phyloP scores from a whole-genome alignment of 2,329 filamentous ascomycete species.

The Apiospora phragmitis region DNA sequence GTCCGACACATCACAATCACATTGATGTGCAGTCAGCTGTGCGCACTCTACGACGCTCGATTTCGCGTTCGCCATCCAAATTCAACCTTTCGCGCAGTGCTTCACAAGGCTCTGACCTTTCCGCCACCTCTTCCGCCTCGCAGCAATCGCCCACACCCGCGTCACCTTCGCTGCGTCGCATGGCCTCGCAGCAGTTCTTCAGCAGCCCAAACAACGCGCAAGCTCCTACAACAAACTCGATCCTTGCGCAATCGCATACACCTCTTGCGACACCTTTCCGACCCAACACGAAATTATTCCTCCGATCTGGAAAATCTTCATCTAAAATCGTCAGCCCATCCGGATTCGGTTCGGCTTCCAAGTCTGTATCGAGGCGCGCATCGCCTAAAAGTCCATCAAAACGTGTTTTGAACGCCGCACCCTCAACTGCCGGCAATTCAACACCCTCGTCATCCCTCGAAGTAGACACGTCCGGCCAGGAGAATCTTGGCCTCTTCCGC shows the following conservation, averaged over 20 bases:
- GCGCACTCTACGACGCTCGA: slow-evolving; percentile 78
- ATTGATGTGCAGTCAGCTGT: slow-evolving; percentile 78
- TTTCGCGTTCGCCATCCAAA: slow-evolving; percentile 93
- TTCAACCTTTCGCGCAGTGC: slow-evolving; percentile 62
- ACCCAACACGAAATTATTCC: slow-evolving; percentile 65
- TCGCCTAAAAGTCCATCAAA: slow-evolving; percentile 82
- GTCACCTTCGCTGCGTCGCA: slow-evolving; percentile 42
- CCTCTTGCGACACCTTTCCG: slow-evolving; percentile 65
- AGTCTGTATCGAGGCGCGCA: slow-evolving; percentile 63
- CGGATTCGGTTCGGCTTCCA: slow-evolving; percentile 45
- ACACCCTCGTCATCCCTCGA: slow-evolving; percentile 51
- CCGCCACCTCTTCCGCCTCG: slow-evolving; percentile 49
- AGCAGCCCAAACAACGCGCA: slow-evolving; percentile 43
- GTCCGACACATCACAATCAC: slow-evolving; percentile 79
- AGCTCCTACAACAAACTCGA: slow-evolving; percentile 24
- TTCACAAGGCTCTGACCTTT: slow-evolving; percentile 45
- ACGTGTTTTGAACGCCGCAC: slow-evolving; percentile 69
- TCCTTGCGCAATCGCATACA: slow-evolving; percentile 34
- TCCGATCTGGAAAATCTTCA: slow-evolving; percentile 62
- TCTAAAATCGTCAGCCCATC: slow-evolving; percentile 43
- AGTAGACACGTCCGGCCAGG: slow-evolving; percentile 41
- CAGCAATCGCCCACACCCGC: slow-evolving; percentile 37
- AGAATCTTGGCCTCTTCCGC: slow-evolving; percentile 38
- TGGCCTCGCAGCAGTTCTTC: slow-evolving; percentile 48
- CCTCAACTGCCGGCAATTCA: slow-evolving; percentile 68